Evolutionary conservation across 371 early-diverging fungal species (phyloP).

Genomic region (Gilbertella persicaria): DNA sequence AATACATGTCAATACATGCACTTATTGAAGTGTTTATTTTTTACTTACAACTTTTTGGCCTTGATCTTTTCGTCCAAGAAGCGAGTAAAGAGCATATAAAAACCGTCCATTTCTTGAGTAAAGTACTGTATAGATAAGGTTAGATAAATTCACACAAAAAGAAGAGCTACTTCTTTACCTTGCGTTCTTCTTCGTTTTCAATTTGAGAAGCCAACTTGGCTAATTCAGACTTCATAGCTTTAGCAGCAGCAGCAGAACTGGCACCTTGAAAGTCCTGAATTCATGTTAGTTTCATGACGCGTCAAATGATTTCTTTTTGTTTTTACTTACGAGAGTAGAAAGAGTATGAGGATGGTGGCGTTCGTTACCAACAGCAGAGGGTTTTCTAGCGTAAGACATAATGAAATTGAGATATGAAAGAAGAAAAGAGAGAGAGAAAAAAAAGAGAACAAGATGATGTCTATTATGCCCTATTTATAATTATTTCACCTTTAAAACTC

Average conservation of each 20-base stretch:
- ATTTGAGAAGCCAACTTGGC: conserved; percentile 54
- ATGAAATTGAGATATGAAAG: not conserved
- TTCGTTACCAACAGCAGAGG: conserved; percentile 38
- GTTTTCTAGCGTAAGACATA: conserved; percentile 37
- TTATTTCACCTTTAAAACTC: not conserved
- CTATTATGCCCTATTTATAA: conserved; percentile 8
- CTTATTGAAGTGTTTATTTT: not conserved
- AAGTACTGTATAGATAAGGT: conserved; percentile 32
- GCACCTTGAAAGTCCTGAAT: conserved; percentile 74
- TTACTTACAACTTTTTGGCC: conserved; percentile 80
- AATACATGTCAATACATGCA: not conserved
- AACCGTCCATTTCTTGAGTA: conserved; percentile 85
- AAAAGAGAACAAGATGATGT: not conserved
- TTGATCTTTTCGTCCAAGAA: conserved; percentile 83
- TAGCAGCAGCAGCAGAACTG: conserved; percentile 67
- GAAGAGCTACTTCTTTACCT: conserved; percentile 35
- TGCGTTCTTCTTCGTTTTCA: conserved; percentile 55
- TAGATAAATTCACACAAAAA: not conserved
- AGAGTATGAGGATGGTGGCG: conserved; percentile 61
- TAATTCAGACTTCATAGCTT: conserved; percentile 66
- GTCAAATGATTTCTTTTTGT: too few species aligned
- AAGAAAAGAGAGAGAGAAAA: conserved; percentile 2
- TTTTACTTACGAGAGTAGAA: conserved; percentile 56
- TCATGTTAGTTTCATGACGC: too few species aligned
- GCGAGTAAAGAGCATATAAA: conserved; percentile 88